Evolutionary conservation across 805 yeast species (phyloP).

Genomic region (Yarrowia hollandica): DNA sequence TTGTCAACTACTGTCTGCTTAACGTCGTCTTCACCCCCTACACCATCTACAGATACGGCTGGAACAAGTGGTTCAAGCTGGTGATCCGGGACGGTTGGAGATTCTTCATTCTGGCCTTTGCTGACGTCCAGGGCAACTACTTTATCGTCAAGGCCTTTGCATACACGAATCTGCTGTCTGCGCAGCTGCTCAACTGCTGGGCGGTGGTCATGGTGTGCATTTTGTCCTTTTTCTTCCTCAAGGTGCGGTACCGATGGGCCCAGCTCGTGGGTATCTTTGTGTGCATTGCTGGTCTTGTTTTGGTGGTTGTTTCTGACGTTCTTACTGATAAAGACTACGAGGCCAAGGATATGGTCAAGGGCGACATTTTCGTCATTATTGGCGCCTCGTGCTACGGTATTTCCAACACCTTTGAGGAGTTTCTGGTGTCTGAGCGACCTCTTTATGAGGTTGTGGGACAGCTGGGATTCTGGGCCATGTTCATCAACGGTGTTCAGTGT

Average conservation of each 20-base stretch:
- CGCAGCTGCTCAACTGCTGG: conserved; percentile 48
- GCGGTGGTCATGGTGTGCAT: conserved; percentile 49
- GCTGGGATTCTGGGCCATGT: conserved; percentile 46
- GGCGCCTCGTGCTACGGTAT: conserved; percentile 50
- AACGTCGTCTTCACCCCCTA: conserved; percentile 45
- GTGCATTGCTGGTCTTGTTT: conserved; percentile 48
- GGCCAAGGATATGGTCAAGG: conserved; percentile 47
- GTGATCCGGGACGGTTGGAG: conserved; percentile 46
- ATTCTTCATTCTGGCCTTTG: conserved; percentile 46
- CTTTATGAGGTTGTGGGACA: conserved; percentile 48
- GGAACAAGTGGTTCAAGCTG: conserved; percentile 41
- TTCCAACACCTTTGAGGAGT: conserved; percentile 49
- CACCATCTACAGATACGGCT: conserved; percentile 45
- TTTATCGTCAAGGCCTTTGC: conserved; percentile 48
- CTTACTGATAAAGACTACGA: conserved; percentile 46
- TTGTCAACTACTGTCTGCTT: conserved; percentile 46
- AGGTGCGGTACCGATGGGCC: conserved; percentile 50
- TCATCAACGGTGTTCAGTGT: conserved; percentile 48
- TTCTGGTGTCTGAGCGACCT: conserved; percentile 48
- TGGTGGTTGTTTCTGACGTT: conserved; percentile 45
- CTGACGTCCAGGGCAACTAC: conserved; percentile 51
- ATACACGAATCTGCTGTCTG: conserved; percentile 48
- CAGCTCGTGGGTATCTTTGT: conserved; percentile 46
- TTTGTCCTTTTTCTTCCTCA: conserved; percentile 45
- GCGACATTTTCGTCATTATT: conserved; percentile 47